Base-by-base conservation (phyloP, 1,284 basidiomycete species). In the Ustilago loliicola region DNA sequence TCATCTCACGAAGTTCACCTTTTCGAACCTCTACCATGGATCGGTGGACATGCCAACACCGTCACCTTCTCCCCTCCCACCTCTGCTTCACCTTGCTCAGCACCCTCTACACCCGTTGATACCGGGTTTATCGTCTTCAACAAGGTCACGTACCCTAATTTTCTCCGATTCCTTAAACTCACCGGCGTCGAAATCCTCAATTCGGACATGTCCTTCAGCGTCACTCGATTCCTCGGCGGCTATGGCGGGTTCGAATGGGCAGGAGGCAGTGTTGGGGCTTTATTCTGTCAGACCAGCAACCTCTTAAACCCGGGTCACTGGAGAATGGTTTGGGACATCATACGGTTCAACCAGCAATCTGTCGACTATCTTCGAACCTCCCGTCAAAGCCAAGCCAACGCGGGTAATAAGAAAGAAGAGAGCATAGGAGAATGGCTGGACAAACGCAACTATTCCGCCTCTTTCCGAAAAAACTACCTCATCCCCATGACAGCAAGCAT, bases 21-120 rank as follows among this genome's bases (percentile, higher is more conserved):
- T 0, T 94, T 91, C 84, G 93, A 95, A 84, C 89, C 91, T 0
- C 91, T 91, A 56, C 85, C 87, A 54, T 89, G 91, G 58, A 89
- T 91, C 0, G 93, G 93, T 23, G 93, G 93, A 2, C 93, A 95
- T 85, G 92, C 93, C 19, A 91, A 94, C 82, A 94, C 93, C 0
- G 91, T 93, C 15, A 85, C 84, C 19, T 93, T 91, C 83, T 86
- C 81, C 13, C 62, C 66, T 85, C 89, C 63, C 15, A 45, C 66
- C 50, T 50, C 66, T n/a, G 45, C 62, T 30, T 60, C 68, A 1
- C 19, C 61, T 10, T 15, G 19, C 2, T 66, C 72, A 3, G 63
- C 60, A 1, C 54, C 53, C 23, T 54, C 48, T 1, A 82, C 71
- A 55, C 65, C 25, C 50, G 82, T 66, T 1, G 79, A 74, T 45